Conservation (phyloP, 1,284 basidiomycete genomes). For the Puccinia sorghi region DNA sequence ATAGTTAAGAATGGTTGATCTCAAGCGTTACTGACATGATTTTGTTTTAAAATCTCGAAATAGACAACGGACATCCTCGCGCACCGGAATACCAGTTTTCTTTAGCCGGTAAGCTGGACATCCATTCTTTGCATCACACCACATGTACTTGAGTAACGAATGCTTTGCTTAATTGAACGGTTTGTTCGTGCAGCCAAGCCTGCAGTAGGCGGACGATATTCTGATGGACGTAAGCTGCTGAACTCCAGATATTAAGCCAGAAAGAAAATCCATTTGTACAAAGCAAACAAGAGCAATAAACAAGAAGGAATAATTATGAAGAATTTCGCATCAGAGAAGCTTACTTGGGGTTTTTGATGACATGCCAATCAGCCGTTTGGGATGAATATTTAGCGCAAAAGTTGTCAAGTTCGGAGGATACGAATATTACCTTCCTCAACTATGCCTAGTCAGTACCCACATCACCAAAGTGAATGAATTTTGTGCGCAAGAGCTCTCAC, state of each 20-base stretch:
- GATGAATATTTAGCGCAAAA: slow-evolving; percentile 39
- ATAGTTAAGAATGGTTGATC: background rate
- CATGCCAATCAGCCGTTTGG: slow-evolving; percentile 29
- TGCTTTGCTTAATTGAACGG: background rate
- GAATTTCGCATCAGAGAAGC: slow-evolving; percentile 4
- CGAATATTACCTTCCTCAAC: slow-evolving; percentile 25
- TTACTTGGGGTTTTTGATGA: background rate
- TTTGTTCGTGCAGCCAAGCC: slow-evolving; percentile 17
- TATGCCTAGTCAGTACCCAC: slow-evolving; percentile 40
- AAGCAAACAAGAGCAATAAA: no score
- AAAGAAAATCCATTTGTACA: no score
- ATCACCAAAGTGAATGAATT: background rate
- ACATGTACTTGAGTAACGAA: background rate
- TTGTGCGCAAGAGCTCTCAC: background rate
- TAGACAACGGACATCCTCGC: slow-evolving; percentile 44
- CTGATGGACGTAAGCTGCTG: slow-evolving; percentile 33
- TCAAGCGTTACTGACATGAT: background rate
- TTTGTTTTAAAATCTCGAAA: background rate
- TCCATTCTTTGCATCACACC: background rate
- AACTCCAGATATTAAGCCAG: no score
- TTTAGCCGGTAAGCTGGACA: slow-evolving; percentile 27
- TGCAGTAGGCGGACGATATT: slow-evolving; percentile 34
- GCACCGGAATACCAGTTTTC: slow-evolving; percentile 21
- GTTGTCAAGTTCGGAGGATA: slow-evolving; percentile 15
- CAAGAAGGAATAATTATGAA: no score